Evolutionary conservation across 306 rosid genomes (phyloP), one percentile per base, ranked within the genome.

Genomic region (Cucumis sativus): DNA sequence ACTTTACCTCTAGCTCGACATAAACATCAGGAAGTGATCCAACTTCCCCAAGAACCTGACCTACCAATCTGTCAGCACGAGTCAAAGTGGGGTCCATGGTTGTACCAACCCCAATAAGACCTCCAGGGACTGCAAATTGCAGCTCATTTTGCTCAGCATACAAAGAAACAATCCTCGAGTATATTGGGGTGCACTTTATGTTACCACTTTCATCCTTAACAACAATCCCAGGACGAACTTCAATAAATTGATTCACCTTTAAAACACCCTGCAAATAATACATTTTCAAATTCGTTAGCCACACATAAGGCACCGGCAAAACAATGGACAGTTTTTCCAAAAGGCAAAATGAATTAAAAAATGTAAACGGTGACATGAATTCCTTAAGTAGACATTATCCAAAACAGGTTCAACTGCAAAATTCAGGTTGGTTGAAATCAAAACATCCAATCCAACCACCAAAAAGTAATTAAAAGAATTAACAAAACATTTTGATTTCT

Each of bases 41-140:
- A 71, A 95, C 99, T 84, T 90, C 99, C 39, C 99, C 99, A 0
- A 95, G 93, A 85, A 95, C 97, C 82, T 95, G 97, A 59, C 99
- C 99, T 10, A 92, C 97, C 90, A 95, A 87, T 80, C 97, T 87
- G 84, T 95, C 99, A 25, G 97, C 99, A 81, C 97, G 99, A 4
- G 97, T 92, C 88, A 95, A 85, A 49, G 97, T 92, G 80, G 97
- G 99, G 72, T 95, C 97, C 98, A 95, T 95, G 52, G 99, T 95
- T 57, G 97, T 89, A 30, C 97, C 97, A 68, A 94, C 95, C 43
- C 98, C 98, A 62, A 94, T 94, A 7, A 94, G 87, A 70, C 98
- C 98, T 57, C 98, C 98, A 15, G 98, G 98, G 49, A 94, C 98
- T 7, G 98, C 97, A 81, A 86, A 94, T 79, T 94, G 97, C 79